Base-by-base conservation (phyloP, 2,329 filamentous ascomycete species). In the Alternaria alternata region DNA sequence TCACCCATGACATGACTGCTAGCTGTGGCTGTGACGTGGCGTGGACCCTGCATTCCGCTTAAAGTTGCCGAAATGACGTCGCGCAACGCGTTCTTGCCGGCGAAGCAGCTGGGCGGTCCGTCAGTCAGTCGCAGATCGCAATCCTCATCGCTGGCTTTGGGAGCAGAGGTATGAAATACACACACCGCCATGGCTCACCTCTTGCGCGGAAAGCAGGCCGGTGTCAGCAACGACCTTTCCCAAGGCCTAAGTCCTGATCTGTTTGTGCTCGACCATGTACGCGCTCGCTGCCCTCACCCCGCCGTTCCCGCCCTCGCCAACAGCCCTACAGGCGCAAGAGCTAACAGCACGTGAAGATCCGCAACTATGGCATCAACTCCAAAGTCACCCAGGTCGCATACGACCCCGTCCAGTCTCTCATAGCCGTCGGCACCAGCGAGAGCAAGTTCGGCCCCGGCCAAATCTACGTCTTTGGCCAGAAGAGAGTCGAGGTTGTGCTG, bases 181-280 rank as follows among this genome's bases (percentile, higher is more conserved):
- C 63, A 52, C 62, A 41, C 54, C 73, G 71, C 57, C 58, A 97
- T 97, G 94, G 89, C 94, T 56, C 88, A 91, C 71, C 94, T 98
- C 77, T 83, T 99, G 64, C 87, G 95, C 77, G 91, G 92, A 71
- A 97, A 96, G 85, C 95, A 98, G 85, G 88, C 93, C 58, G 95
- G 95, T 73, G 91, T 99, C 71, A 91, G 93, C 77, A 92, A 90
- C 80, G 95, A 98, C 81, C 86, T 99, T 67, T 97, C 94, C 53
- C 89, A 89, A 18, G 91, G 90, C 67, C 88, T 98, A 64, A 84
- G 88, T 18, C 87, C 92, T 38, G 91, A 92, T 63, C 82, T 92
- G 14, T 97, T 98, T 76, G 83, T 87, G 60, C 87, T 94, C 24
- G 93, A 97, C 76, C 92, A 97, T 79, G 91, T 88, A 82, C 57